A percentile compares a stretch with the other conserved stretches of the same genome.
Evolutionary conservation across 2,329 filamentous ascomycete species (phyloP).

Genomic region (Pseudogymnoascus sp.): DNA sequence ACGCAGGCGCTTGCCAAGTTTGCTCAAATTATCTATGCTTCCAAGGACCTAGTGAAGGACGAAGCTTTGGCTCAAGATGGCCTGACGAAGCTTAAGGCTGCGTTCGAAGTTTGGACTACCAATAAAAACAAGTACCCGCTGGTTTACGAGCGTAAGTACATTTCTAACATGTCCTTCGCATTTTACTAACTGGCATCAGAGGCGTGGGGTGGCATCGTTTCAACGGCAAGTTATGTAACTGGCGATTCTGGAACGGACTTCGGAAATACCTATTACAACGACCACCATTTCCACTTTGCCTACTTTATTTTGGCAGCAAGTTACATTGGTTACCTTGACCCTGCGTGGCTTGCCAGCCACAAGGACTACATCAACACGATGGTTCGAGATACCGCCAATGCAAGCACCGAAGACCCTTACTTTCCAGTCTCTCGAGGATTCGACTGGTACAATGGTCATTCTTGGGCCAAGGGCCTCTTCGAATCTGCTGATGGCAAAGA

Average conservation of each 20-base stretch:
- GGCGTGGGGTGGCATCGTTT: conserved; percentile 74
- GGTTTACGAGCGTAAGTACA: conserved; percentile 49
- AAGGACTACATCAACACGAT: conserved; percentile 74
- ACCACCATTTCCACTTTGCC: conserved; percentile 69
- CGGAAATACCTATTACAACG: conserved; percentile 80
- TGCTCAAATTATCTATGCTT: conserved; percentile 56
- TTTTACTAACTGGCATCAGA: conserved; percentile 29
- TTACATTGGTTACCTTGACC: conserved; percentile 71
- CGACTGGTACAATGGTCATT: conserved; percentile 93
- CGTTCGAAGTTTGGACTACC: conserved; percentile 55
- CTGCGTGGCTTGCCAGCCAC: conserved; percentile 63
- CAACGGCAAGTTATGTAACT: conserved; percentile 61
- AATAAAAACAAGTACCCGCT: conserved; percentile 61
- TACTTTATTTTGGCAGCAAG: conserved; percentile 87
- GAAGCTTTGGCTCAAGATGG: conserved; percentile 46
- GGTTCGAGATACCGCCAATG: conserved; percentile 75
- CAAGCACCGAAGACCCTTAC: conserved; percentile 56
- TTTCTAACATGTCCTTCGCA: neutral
- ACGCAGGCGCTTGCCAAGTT: conserved; percentile 63
- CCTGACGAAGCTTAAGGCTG: conserved; percentile 52
- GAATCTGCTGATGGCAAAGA: conserved; percentile 67
- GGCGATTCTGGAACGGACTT: conserved; percentile 69
- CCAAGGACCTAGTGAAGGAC: conserved; percentile 55
- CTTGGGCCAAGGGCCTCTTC: conserved; percentile 78
- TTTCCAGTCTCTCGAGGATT: conserved; percentile 81